Evolutionary conservation across 2,329 filamentous ascomycete species (phyloP).

Genomic region (Dothideomycetidae sp.): DNA sequence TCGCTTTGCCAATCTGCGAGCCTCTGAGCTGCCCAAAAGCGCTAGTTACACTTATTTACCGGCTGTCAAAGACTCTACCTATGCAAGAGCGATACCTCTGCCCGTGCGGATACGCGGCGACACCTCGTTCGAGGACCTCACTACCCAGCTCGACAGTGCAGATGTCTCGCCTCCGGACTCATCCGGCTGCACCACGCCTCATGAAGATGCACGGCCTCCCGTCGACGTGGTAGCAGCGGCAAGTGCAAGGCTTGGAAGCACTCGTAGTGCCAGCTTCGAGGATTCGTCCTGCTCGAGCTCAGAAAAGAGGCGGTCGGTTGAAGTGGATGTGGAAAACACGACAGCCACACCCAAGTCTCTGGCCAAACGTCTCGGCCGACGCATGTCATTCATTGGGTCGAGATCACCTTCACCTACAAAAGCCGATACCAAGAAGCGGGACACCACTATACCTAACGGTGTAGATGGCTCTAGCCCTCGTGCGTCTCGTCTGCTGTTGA

Average conservation of each 20-base stretch:
- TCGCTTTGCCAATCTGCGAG: background rate
- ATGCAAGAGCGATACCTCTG: constrained; percentile 13
- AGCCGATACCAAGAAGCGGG: background rate
- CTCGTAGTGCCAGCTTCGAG: constrained; percentile 16
- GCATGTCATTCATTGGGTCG: constrained; percentile 11
- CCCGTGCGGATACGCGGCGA: constrained; percentile 33
- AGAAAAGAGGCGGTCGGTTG: constrained; percentile 11
- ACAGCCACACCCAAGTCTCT: constrained; percentile 9
- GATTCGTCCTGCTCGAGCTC: constrained; percentile 2
- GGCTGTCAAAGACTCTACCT: constrained; percentile 20
- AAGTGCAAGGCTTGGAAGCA: constrained; percentile 20
- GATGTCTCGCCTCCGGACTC: constrained; percentile 27
- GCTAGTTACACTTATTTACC: constrained; percentile 46
- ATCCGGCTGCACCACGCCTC: constrained; percentile 32
- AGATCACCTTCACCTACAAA: constrained; percentile 10
- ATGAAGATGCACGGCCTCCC: constrained; percentile 20
- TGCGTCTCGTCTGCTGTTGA: background rate
- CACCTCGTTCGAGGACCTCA: constrained; percentile 35
- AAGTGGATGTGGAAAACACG: constrained; percentile 8
- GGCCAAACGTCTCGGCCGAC: constrained; percentile 8
- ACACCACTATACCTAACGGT: background rate
- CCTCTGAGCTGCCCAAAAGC: constrained; percentile 33
- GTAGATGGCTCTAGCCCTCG: background rate
- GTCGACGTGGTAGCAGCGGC: constrained; percentile 19
- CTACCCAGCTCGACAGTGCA: constrained; percentile 19